Evolutionary conservation across 495 filamentous ascomycete species (phyloP), one percentile per base, ranked within the genome.

Genomic region (Xylaria scruposa): DNA sequence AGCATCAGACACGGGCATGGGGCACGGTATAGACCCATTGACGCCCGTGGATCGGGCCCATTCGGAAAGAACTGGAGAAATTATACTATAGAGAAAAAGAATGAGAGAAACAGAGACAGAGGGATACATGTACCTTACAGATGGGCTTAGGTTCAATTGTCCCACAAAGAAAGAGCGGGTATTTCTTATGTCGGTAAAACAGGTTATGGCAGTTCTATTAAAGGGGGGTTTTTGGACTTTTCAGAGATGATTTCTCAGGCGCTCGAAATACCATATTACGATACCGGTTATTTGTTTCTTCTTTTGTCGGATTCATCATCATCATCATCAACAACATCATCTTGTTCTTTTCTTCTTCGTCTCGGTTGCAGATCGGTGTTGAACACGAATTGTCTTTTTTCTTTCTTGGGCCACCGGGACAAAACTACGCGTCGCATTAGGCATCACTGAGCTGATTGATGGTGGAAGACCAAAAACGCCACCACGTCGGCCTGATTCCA

Each of bases 1-100:
- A 87, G 75, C 87, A 89, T 68, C 73, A 81, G 70, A 81, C 82
- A 64, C 81, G 84, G 71, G 76, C 77, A 46, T 77, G 75, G 72
- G 79, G 74, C 72, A 71, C 74, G 68, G 77, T 79, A 74, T 72
- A 74, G 67, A 31, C 21, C 40, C 56, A 60, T 67, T 56, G 47
- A 72, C 68, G 70, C 71, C 51, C 70, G 40, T 72, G 69, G 56
- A 63, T 40, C 47, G 59, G 59, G 47, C 65, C 65, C 19, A 36
- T 29, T 46, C 19, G 24, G 9, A 26, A 42, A 61, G 17, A 31
- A 69, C 31, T 26, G 53, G 21, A 61, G 7, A 49, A 49, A n/a
- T 38, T 53, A 59, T 2, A 24, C 36, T 38, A 44, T 42, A 36
- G 12, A 36, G 6, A 24, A 24, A 46, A 24, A 46, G 38, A 68